A percentile compares a stretch with the other conserved stretches of the same genome.
Evolutionary conservation across 2,329 filamentous ascomycete genomes (phyloP).

Genomic region (Metarhizium robertsii): DNA sequence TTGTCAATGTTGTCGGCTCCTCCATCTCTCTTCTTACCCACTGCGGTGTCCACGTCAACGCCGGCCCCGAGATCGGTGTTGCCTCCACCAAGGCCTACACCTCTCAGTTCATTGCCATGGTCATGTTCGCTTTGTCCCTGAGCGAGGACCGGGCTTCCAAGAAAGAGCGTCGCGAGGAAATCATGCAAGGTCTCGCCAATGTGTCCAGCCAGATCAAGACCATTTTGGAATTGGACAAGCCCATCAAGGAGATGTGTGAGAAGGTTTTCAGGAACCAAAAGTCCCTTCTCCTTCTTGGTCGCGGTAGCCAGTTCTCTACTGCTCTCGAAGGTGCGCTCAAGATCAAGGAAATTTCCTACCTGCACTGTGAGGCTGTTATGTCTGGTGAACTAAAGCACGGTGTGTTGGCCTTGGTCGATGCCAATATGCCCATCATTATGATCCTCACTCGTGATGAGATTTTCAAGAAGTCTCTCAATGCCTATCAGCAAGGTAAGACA

Average conservation of each 20-base stretch:
- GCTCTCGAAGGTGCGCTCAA: slow-evolving; percentile 95
- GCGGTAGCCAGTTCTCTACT: slow-evolving; percentile 94
- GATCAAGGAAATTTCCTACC: slow-evolving; percentile 99
- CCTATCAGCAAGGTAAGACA: slow-evolving; percentile 83
- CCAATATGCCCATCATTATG: slow-evolving; percentile 99
- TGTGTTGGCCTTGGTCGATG: slow-evolving; percentile 92
- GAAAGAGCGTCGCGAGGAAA: slow-evolving; percentile 82
- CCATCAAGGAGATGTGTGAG: slow-evolving; percentile 89
- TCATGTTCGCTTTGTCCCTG: slow-evolving; percentile 96
- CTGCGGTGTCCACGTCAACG: slow-evolving; percentile 99
- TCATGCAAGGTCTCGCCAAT: slow-evolving; percentile 84
- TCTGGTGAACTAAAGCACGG: slow-evolving; percentile 99
- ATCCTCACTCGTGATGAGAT: slow-evolving; percentile 93
- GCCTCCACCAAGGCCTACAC: slow-evolving; percentile 99
- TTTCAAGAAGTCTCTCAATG: slow-evolving; percentile 98
- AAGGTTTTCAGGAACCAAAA: slow-evolving; percentile 96
- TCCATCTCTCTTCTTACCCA: slow-evolving; percentile 98
- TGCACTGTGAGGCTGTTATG: slow-evolving; percentile 99
- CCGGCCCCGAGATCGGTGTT: slow-evolving; percentile 96
- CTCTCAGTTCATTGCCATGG: slow-evolving; percentile 98
- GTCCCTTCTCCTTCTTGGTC: slow-evolving; percentile 83
- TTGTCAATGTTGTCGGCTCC: slow-evolving; percentile 97
- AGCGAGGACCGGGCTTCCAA: slow-evolving; percentile 96
- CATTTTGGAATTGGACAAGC: slow-evolving; percentile 81
- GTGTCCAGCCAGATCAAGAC: slow-evolving; percentile 88